Evolutionary conservation across 164 flowering plant genomes (phyloP), one percentile per base, ranked within the genome.

Genomic region (Magnolia sinica): DNA sequence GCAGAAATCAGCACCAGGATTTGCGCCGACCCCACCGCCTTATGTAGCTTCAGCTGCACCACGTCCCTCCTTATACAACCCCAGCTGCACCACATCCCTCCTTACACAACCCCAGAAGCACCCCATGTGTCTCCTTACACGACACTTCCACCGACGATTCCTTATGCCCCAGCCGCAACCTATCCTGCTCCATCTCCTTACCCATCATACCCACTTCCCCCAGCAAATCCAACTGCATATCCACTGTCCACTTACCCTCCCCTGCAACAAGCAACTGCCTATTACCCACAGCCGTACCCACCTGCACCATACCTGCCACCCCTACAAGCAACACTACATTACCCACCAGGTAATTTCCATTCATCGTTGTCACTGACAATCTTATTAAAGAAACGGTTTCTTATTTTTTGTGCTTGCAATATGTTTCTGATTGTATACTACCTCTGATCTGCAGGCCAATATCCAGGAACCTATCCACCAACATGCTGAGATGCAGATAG

Each of bases 251-350:
- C 82, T 24, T 85, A 85, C 73, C 79, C 85, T 75, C 82, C 79
- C 16, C 80, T 74, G 14, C 75, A 84, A 22, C 83, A 68, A 20
- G 72, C 85, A 24, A 65, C 86, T 23, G 83, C 82, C 11, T 89
- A 87, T 84, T 92, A 91, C 79, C 86, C 94, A 1, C 79, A 77
- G 10, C 74, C 87, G 5, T 91, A 88, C 70, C 90, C 90, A 27
- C 84, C 89, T 66, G 74, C 84, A 50, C 64, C 87, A 10, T 88
- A 86, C 72, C 88, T 86, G 23, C 91, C 89, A 11, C 85, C 86
- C 6, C 85, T 83, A 61, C 86, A 82, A 27, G 71, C 79, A 63
- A 20, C 87, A 14, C 79, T 87, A 4, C 76, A 80, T 74, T 81
- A 84, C 77, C 85, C 88, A 66, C 88, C 89, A 76, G 87, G 91